Base-by-base conservation (phyloP, 108 stramenopile species). In the Cyclotella baltica region DNA sequence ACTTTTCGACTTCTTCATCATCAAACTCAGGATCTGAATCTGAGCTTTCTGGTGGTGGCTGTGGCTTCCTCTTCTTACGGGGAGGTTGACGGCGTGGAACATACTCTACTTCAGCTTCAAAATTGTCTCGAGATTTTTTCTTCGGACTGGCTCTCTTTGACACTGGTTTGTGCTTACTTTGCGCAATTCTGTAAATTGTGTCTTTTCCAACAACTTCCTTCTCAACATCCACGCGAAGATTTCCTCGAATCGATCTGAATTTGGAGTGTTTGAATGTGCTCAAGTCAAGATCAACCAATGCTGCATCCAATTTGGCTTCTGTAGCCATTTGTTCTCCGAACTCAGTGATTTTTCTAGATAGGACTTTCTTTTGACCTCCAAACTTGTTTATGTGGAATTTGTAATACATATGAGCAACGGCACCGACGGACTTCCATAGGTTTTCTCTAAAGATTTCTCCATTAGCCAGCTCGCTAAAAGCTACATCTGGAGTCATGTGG, bases 361-460 rank as follows among this genome's bases (percentile, higher is more conserved):
- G 64, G 2, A 43, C 53, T 28, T 0, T 67, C 31, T 75, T 75
- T 40, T 58, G 55, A 20, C 23, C 37, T 0, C 48, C 47, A 56
- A 47, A 84, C 38, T 80, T 76, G 2, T 59, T 38, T 13, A 61
- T 72, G 56, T 83, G 83, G 53, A 23, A 51, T 5, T 71, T 53
- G 75, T 83, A 87, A 59, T 77, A 87, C 37, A 73, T 63, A 16
- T 69, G 43, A 0, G 67, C 75, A 0, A 87, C 56, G 28, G 80
- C 83, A 33, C 86, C 86, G 34, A 82, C 71, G 59, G 75, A 81
- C 35, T 61, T 37, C 46, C 72, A 82, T 50, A 87, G 57, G 61
- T 87, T 87, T 43, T 80, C 65, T 59, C 64, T 63, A 20, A 78
- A 76, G 20, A 61, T 64, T 30, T 25, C 35, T 0, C 81, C 81